Conservation (phyloP, 2,329 filamentous ascomycete species). For the Niveomyces coronatus region DNA sequence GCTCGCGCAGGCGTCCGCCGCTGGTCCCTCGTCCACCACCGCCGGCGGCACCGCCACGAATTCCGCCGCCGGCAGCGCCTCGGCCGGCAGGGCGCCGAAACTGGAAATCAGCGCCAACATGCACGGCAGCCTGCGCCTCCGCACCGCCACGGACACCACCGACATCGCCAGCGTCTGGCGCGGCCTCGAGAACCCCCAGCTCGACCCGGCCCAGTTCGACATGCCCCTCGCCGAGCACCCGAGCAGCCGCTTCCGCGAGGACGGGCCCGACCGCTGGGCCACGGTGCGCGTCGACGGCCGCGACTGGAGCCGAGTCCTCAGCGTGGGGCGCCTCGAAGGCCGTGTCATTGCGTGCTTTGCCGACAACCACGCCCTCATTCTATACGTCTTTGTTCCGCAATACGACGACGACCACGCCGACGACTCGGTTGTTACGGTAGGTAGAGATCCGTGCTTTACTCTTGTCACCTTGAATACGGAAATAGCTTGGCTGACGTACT, state of each 20-base stretch:
- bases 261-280: conserved; percentile 75
- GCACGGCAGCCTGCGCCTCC: conserved; percentile 75
- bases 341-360: conserved; percentile 88
- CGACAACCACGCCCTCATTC: conserved; percentile 67
- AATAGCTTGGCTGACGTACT: conserved; percentile 19
- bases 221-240: conserved; percentile 70
- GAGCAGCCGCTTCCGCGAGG: conserved; percentile 65
- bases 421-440: conserved; percentile 66
- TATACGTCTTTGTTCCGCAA: conserved; percentile 71
- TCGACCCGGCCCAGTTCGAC: conserved; percentile 68
- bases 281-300: conserved; percentile 83
- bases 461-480: too few relatives aligned
- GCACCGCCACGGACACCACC: conserved; percentile 73
- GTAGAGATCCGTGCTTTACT: conserved; percentile 21
- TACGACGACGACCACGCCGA: conserved; percentile 56
- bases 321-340: conserved; percentile 79
- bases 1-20: conserved; percentile 45
- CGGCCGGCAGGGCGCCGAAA: conserved; percentile 41
- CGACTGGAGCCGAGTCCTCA: conserved; percentile 92
- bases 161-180: conserved; percentile 81
- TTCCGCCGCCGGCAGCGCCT: too few relatives aligned
- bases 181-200: conserved; percentile 73
- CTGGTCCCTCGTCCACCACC: conserved; percentile 25
- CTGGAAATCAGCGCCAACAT: conserved; percentile 88
- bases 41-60: conserved; percentile 12